phyloP scores from a whole-genome alignment of 2,329 filamentous ascomycete species.

The Microsporum audouinii region DNA sequence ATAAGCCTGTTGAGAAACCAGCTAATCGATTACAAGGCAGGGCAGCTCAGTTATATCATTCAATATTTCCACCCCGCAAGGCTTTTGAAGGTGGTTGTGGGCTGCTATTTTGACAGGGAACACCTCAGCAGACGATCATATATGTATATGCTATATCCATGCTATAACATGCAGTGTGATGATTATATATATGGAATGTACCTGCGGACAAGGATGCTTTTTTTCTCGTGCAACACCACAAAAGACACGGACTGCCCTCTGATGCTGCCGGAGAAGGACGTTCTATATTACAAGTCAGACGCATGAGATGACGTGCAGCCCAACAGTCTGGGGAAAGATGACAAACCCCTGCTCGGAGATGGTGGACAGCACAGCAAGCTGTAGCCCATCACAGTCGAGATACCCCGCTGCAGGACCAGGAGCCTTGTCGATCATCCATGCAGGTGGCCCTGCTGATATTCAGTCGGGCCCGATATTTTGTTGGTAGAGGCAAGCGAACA shows the following conservation, averaged over 20 bases:
- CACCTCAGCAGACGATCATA: too few relatives aligned
- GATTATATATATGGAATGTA: neutral
- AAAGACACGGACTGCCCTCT: neutral
- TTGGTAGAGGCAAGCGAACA: neutral
- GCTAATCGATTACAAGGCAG: too few relatives aligned
- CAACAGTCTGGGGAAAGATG: neutral
- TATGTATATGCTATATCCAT: too few relatives aligned
- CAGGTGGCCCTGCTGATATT: neutral
- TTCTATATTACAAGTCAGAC: neutral
- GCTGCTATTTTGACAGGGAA: too few relatives aligned
- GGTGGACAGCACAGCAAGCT: neutral
- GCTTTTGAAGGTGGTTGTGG: too few relatives aligned
- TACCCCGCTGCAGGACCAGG: neutral
- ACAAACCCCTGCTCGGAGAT: neutral
- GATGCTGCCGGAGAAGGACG: neutral
- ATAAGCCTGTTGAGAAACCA: too few relatives aligned
- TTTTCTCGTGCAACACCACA: neutral
- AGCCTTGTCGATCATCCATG: neutral
- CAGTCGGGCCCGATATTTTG: neutral
- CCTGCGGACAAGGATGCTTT: neutral
- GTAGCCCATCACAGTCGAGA: neutral
- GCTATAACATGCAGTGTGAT: too few relatives aligned
- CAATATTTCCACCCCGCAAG: too few relatives aligned
- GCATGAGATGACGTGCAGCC: neutral
- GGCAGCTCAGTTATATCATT: too few relatives aligned